Conservation (phyloP, 257 asterid genomes). For the Petunia axillaris region DNA sequence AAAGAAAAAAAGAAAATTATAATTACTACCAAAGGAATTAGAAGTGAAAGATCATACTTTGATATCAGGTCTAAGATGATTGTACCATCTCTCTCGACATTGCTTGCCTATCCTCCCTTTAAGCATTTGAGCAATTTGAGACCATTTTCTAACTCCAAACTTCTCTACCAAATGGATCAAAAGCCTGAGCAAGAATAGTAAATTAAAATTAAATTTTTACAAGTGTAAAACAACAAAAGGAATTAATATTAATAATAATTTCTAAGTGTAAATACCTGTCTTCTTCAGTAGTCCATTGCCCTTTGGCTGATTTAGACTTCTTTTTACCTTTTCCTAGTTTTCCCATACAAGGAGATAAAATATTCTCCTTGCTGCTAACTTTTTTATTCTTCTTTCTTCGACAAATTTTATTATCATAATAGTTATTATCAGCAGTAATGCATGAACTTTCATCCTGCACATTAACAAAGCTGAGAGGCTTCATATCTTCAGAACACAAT, state of each 20-base stretch:
- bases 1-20: neutral
- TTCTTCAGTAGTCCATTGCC: constrained; percentile 74
- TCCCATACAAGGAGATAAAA: constrained; percentile 17
- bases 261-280: constrained; percentile 47
- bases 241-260: neutral
- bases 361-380: constrained; percentile 19
- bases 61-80: constrained; percentile 75
- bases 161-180: constrained; percentile 46
- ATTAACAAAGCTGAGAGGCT: constrained; percentile 37
- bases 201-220: neutral
- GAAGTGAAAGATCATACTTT: constrained; percentile 45
- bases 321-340: constrained; percentile 1
- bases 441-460: constrained; percentile 59
- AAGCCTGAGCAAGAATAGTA: constrained; percentile 39
- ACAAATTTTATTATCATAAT: constrained; percentile 24
- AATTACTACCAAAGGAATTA: neutral
- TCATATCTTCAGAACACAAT: constrained; percentile 9
- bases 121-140: constrained; percentile 55
- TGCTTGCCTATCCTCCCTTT: constrained; percentile 80
- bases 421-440: constrained; percentile 45
- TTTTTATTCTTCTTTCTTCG: constrained; percentile 20
- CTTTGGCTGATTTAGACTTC: constrained; percentile 43
- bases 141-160: constrained; percentile 62
- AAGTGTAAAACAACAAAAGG: neutral
- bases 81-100: constrained; percentile 84